phyloP scores from a whole-genome alignment of 140 eudicot species.

The Ambrosia hybrid region DNA sequence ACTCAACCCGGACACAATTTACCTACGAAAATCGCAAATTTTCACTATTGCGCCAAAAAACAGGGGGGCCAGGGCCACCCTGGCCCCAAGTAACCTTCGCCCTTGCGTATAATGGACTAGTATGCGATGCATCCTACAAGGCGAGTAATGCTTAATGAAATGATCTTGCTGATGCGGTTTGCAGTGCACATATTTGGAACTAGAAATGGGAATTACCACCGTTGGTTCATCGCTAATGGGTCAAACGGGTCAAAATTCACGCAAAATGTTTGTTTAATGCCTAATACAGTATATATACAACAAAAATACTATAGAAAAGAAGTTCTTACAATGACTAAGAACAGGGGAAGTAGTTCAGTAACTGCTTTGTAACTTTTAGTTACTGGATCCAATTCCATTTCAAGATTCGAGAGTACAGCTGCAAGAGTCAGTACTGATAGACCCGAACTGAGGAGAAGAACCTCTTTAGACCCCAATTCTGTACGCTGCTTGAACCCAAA shows the following conservation, averaged over 20 bases:
- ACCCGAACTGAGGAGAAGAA: slow-evolving; percentile 58
- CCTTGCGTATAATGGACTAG: slow-evolving; percentile 9
- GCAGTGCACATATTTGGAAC: no score
- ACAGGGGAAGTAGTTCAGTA: slow-evolving; percentile 62
- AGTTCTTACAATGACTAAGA: slow-evolving; percentile 49
- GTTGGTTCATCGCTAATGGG: no score
- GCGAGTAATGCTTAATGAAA: not conserved
- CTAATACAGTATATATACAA: not conserved
- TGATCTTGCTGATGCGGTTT: not conserved
- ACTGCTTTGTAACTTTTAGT: slow-evolving; percentile 40
- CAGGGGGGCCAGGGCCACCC: no score
- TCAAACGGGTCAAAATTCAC: not conserved
- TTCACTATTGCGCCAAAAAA: no score
- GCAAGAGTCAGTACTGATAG: slow-evolving; percentile 58
- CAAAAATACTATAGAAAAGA: not conserved
- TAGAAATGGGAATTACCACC: no score
- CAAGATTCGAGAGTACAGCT: slow-evolving; percentile 56
- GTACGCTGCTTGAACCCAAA: slow-evolving; percentile 61
- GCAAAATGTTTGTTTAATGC: no score
- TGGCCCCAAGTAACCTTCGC: no score
- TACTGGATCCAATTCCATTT: slow-evolving; percentile 55
- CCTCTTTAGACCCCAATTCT: slow-evolving; percentile 55
- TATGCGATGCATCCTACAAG: not conserved
- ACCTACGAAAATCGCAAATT: no score
- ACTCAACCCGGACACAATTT: no score